Evolutionary conservation across 202 grass and related monocot species (phyloP), one percentile per base, ranked within the genome.

Genomic region (Carex arenaria): DNA sequence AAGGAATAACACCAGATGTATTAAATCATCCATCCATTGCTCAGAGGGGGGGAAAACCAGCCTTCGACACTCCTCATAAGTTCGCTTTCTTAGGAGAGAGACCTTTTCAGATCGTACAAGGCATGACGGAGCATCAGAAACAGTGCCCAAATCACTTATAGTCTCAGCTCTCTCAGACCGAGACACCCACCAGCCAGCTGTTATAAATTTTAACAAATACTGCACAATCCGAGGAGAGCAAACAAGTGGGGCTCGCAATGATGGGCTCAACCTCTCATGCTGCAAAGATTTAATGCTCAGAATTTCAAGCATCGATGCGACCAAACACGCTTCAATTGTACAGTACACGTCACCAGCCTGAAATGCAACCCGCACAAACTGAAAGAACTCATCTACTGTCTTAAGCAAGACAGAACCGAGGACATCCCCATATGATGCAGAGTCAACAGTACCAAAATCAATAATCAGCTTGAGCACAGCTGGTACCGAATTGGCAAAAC

Each of bases 1-100:
- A 60, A 98, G 95, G 63, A 94, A 98, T 61, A 72, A 89, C 17
- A 86, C 84, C 22, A 98, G 87, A 90, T 95, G 90, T 70, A 98
- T 83, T 63, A 98, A 90, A 85, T 88, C 72, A 86, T 95, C 93
- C 42, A 98, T 61, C 95, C 95, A 98, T 89, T 98, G 84, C 67
- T 90, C 86, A 84, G 87, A 84, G 30, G 20, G 19, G 82, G 95
- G 95, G 75, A 95, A 98, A 88, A 98, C 83, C 47, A 93, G 60
- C 30, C 77, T 67, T 72, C 90, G 14, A 86, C 89, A 91, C 68
- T 93, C 90, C 65, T 95, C 91, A 38, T 51, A 86, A 83, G 90
- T 87, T 79, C 85, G 89, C 83, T 93, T 95, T 80, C 87, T 82
- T 31, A 92, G 67, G 80, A 98, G 84, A 87, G 64, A 67, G 82